Evolutionary conservation across 352 stramenopile species (phyloP).

Genomic region (Globisporangium canariense): DNA sequence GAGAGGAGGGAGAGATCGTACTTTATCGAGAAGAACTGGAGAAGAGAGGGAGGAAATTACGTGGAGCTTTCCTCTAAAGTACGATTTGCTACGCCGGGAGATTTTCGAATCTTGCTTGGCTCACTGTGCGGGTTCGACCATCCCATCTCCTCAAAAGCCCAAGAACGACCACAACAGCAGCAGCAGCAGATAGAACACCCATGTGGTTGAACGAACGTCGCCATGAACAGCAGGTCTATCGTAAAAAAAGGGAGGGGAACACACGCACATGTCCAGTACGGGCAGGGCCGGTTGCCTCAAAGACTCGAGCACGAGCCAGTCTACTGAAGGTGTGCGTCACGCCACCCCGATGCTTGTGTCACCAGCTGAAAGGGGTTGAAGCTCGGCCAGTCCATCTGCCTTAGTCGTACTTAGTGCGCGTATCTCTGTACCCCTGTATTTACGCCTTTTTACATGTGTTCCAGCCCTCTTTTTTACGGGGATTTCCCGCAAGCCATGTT

Average conservation of each 20-base stretch:
- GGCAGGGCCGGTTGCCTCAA: no score
- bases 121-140: not conserved
- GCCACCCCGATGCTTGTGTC: not conserved
- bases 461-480: not conserved
- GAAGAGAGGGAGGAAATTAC: slow-evolving; percentile 19
- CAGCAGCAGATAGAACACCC: not conserved
- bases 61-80: slow-evolving; percentile 30
- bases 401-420: not conserved
- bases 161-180: not conserved
- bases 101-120: slow-evolving; percentile 11
- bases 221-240: not conserved
- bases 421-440: slow-evolving; percentile 8
- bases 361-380: not conserved
- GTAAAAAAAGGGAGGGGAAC: not conserved
- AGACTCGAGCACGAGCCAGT: not conserved
- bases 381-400: not conserved
- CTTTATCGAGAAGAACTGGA: not conserved
- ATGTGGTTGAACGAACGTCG: not conserved
- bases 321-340: not conserved
- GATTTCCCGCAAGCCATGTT: not conserved
- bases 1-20: slow-evolving; percentile 1
- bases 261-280: not conserved
- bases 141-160: not conserved
- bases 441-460: slow-evolving; percentile 15
- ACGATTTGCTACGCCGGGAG: slow-evolving; percentile 15